These are phyloP conservation scores for Blastocladiella emersonii DNA, from an alignment of 371 early-diverging fungal species.

Conservation along the genomic window DNA sequence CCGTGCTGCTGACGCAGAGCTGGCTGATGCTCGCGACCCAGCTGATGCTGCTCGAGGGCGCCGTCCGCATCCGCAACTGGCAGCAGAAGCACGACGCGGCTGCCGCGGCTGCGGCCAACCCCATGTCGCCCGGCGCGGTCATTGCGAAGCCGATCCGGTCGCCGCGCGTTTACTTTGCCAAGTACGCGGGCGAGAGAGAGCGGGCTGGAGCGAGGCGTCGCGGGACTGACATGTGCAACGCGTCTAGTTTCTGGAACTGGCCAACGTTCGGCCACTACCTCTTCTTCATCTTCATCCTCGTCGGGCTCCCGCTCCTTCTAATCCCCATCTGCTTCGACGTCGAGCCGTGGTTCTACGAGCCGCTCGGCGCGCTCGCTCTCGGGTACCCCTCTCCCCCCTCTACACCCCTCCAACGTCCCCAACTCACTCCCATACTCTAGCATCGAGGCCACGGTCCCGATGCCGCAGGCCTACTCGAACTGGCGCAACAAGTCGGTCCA, in stretches of 20 bases:
- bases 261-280: background rate
- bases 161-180: background rate
- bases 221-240: no score
- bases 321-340: no score
- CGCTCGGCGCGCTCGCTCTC: background rate
- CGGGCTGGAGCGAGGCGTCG: no score
- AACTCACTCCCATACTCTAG: no score
- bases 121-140: background rate
- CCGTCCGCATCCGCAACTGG: background rate
- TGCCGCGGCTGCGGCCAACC: no score
- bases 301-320: no score
- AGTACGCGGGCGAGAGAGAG: no score
- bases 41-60: background rate
- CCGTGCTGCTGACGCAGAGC: background rate
- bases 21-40: slow-evolving; percentile 1
- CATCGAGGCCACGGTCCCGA: slow-evolving; percentile 1
- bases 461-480: background rate
- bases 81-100: no score
- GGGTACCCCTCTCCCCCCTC: background rate
- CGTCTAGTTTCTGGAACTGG: background rate
- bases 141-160: background rate
- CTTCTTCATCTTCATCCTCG: background rate
- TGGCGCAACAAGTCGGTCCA: background rate
- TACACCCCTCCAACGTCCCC: no score
- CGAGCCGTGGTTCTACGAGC: no score